Evolutionary conservation across 176 grass and related monocot genomes (phyloP).

Genomic region (Juncus inflexus): DNA sequence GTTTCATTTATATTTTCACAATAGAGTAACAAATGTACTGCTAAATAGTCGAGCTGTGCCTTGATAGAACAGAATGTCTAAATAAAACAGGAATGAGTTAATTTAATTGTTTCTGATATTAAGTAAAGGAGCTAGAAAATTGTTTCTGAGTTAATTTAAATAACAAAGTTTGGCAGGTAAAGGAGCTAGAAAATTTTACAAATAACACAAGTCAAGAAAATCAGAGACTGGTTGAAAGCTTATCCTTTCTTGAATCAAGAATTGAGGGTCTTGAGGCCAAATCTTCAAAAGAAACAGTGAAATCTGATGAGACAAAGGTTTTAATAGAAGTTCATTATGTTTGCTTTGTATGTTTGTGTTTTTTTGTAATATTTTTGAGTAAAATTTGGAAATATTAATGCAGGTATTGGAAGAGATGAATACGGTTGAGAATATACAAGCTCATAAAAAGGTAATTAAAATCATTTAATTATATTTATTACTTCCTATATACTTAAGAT

Average conservation of each 20-base stretch:
- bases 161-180: conserved; percentile 87
- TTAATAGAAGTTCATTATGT: conserved; percentile 5
- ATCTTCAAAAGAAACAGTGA: conserved; percentile 31
- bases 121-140: conserved; percentile 52
- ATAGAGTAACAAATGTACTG: neutral
- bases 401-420: conserved; percentile 14
- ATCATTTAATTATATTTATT: neutral
- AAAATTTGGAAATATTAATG: neutral
- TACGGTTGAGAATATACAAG: neutral
- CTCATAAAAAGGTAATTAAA: conserved; percentile 13
- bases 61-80: too few species aligned
- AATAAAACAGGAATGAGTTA: neutral
- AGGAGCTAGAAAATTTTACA: conserved; percentile 56
- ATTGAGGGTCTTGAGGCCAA: conserved; percentile 59
- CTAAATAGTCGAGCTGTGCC: too few species aligned
- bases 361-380: conserved; percentile 5
- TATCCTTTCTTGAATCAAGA: conserved; percentile 52
- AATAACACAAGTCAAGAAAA: conserved; percentile 47
- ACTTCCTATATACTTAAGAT: conserved; percentile 1
- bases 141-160: too few species aligned
- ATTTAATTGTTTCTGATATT: conserved; percentile 56
- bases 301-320: conserved; percentile 35
- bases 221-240: conserved; percentile 41
- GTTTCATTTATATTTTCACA: conserved; percentile 18
- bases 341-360: conserved; percentile 7